Evolutionary conservation across 2,329 filamentous ascomycete species (phyloP), one percentile per base, ranked within the genome.

Genomic region (Pyrenophora tritici-repentis): DNA sequence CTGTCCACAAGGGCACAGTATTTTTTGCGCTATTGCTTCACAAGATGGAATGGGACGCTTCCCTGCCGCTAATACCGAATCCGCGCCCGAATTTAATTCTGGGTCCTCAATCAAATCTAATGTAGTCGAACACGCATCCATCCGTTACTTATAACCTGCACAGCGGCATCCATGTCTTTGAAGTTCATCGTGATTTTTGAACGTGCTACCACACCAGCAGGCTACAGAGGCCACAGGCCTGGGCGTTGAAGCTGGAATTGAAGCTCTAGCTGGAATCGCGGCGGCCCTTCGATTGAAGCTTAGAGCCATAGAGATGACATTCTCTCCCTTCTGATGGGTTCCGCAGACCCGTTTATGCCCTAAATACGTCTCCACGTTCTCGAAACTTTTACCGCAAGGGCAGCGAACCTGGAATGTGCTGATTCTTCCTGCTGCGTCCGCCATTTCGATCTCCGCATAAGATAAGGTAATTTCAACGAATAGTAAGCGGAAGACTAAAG

Each of bases 351-450:
- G 1, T 24, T 22, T 49, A 38, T 49, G 47, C 33, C 40, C 12
- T 17, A 43, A 38, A 39, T 49, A 49, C 24, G 47, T 39, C 39
- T 49, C 47, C 10, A 33, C 22, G 14, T 49, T 49, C 47, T 43
- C 40, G 40, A 49, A 43, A 38, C 33, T 33, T 42, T 49, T 39
- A 42, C 47, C 34, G 20, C 47, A 49, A 14, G 39, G 22, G 39
- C 47, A 49, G 46, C 38, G 38, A 42, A 49, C 38, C 46, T n/a
- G n/a, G n/a, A n/a, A n/a, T n/a, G n/a, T n/a, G n/a, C n/a, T n/a
- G n/a, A n/a, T n/a, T n/a, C n/a, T n/a, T n/a, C n/a, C n/a, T n/a
- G n/a, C n/a, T n/a, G n/a, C n/a, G n/a, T n/a, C n/a, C n/a, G n/a
- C n/a, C n/a, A n/a, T n/a, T n/a, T n/a, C n/a, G n/a, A n/a, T n/a